Percentiles rank a stretch among this genome's conserved stretches.
Conservation (phyloP, 139 green algal genomes). For the Haematococcus lacustris region DNA sequence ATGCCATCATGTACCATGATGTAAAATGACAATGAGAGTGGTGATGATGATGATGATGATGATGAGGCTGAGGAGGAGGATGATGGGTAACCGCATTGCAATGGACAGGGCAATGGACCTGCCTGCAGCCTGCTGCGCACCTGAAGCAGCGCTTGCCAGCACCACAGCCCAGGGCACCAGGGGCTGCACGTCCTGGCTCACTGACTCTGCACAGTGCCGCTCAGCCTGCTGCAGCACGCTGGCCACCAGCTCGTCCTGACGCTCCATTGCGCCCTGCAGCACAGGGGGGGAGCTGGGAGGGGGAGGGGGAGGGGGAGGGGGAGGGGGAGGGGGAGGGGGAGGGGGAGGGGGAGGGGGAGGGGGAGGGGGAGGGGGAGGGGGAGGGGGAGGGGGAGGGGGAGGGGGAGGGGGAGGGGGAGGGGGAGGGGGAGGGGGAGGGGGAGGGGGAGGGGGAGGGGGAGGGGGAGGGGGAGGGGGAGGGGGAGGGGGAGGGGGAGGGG, state of each 20-base stretch:
- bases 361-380: neutral
- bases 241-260: constrained; percentile 7
- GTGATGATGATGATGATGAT: neutral
- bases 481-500: no score
- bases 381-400: neutral
- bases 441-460: no score
- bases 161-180: constrained; percentile 22
- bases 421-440: neutral
- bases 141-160: constrained; percentile 25
- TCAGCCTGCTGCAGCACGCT: constrained; percentile 18
- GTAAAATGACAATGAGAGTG: no score
- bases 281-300: no score
- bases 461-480: no score
- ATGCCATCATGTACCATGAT: no score
- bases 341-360: neutral
- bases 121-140: constrained; percentile 1
- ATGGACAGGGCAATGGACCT: neutral
- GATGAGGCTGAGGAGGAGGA: neutral
- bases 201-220: constrained; percentile 15
- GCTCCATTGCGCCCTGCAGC: neutral
- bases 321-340: no score
- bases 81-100: neutral
- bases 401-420: neutral
- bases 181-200: constrained; percentile 5
- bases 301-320: no score